Conservation (phyloP, 768 basidiomycete genomes). For the Pulveroboletus sp. region DNA sequence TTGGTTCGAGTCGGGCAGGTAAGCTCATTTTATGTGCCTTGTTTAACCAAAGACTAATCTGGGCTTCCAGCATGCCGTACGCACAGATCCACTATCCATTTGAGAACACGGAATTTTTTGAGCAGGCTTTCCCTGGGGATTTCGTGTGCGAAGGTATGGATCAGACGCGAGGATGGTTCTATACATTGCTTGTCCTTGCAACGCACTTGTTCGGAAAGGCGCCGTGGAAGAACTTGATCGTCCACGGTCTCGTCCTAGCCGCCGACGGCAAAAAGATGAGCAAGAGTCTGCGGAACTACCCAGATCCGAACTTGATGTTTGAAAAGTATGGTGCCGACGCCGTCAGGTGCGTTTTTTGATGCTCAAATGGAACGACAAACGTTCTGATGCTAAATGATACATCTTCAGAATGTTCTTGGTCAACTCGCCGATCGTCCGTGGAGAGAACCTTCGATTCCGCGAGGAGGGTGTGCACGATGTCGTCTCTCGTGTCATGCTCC, state of each 20-base stretch:
- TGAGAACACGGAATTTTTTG: constrained; percentile 90
- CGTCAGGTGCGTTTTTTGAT: constrained; percentile 55
- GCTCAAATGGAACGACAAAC: neutral
- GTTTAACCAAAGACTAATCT: neutral
- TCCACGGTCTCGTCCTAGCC: constrained; percentile 93
- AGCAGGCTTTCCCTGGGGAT: constrained; percentile 86
- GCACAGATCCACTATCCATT: constrained; percentile 98
- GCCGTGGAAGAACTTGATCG: constrained; percentile 98
- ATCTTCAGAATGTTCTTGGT: constrained; percentile 87
- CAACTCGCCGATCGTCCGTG: constrained; percentile 97
- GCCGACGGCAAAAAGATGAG: constrained; percentile 99
- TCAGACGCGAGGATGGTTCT: constrained; percentile 99
- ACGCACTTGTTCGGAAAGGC: constrained; percentile 92
- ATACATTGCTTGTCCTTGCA: constrained; percentile 93
- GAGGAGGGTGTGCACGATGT: constrained; percentile 98
- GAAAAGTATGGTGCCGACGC: constrained; percentile 94
- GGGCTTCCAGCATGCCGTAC: constrained; percentile 84
- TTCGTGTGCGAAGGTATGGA: constrained; percentile 99
- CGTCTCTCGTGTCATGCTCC: constrained; percentile 91
- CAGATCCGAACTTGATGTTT: constrained; percentile 90
- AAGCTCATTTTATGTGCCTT: constrained; percentile 17
- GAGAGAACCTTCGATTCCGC: constrained; percentile 95
- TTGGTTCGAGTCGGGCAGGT: constrained; percentile 99
- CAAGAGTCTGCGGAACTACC: constrained; percentile 95
- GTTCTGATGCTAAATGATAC: neutral